These are phyloP conservation scores for Tolypocladium amazonense DNA, from an alignment of 2,329 filamentous ascomycete genomes.

Conservation along the genomic window DNA sequence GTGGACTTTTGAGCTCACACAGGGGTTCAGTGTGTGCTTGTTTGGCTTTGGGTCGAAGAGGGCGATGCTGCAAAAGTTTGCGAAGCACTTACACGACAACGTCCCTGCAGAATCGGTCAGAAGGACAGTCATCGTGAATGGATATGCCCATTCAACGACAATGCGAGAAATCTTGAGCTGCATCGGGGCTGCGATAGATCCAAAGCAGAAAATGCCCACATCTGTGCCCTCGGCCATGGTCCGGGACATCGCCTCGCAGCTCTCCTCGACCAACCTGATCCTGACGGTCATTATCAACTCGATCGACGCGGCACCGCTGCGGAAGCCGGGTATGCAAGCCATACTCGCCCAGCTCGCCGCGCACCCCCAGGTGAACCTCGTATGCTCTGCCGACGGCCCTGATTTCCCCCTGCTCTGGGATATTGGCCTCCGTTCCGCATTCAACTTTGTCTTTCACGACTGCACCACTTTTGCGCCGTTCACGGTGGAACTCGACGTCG, in stretches of 20 bases:
- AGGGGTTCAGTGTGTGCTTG: conserved; percentile 80
- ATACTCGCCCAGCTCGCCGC: conserved; percentile 67
- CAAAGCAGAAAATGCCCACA: conserved; percentile 36
- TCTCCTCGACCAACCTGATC: conserved; percentile 31
- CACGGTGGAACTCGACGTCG: conserved; percentile 63
- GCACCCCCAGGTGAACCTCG: conserved; percentile 59
- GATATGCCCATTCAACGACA: conserved; percentile 59
- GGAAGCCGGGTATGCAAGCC: conserved; percentile 58
- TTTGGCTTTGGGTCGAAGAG: conserved; percentile 92
- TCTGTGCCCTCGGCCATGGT: conserved; percentile 60
- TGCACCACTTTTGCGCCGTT: conserved; percentile 80
- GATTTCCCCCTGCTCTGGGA: conserved; percentile 88
- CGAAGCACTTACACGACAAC: conserved; percentile 48
- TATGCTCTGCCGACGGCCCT: conserved; percentile 79
- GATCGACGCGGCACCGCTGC: conserved; percentile 69
- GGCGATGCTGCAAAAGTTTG: conserved; percentile 62
- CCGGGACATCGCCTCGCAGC: conserved; percentile 50
- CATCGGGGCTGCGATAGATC: conserved; percentile 53
- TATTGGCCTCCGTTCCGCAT: conserved; percentile 67
- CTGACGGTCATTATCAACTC: conserved; percentile 75
- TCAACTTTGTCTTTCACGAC: conserved; percentile 87
- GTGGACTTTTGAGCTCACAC: conserved; percentile 81
- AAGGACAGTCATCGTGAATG: conserved; percentile 73
- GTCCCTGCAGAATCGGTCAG: conserved; percentile 19
- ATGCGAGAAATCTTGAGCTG: conserved; percentile 61